Evolutionary conservation across 2,329 filamentous ascomycete genomes (phyloP).

Genomic region (Dactylellina cionopaga): DNA sequence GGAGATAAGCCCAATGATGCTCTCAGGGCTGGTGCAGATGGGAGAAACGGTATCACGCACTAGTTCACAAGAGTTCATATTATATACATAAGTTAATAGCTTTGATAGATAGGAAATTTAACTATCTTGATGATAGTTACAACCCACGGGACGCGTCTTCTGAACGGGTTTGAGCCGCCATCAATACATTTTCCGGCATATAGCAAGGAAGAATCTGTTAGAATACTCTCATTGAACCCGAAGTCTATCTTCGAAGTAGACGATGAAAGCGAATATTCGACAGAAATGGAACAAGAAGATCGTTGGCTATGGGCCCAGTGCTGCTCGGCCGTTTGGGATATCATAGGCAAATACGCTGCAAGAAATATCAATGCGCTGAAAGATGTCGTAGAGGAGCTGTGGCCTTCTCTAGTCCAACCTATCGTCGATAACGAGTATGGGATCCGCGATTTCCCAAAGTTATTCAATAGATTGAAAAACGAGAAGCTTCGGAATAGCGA

Average conservation of each 20-base stretch:
- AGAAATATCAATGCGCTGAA: conserved; percentile 80
- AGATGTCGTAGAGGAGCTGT: conserved; percentile 76
- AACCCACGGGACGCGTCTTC: conserved; percentile 73
- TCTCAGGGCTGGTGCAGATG: conserved; percentile 82
- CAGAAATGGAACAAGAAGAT: conserved; percentile 65
- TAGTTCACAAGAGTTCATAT: not conserved
- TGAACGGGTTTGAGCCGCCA: conserved; percentile 76
- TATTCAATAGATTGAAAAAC: conserved; percentile 69
- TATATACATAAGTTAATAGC: not conserved
- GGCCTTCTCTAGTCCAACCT: conserved; percentile 84
- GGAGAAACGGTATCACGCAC: conserved; percentile 74
- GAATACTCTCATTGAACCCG: conserved; percentile 74
- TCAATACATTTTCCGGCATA: conserved; percentile 88
- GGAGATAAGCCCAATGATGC: conserved; percentile 79
- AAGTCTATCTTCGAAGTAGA: conserved; percentile 42
- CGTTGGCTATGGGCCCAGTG: conserved; percentile 78
- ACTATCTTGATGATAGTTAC: conserved; percentile 81
- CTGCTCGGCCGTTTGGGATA: conserved; percentile 84
- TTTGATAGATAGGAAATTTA: conserved; percentile 76
- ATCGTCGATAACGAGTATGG: conserved; percentile 77
- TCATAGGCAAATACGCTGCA: conserved; percentile 80
- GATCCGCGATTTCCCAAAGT: conserved; percentile 82
- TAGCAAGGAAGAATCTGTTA: conserved; percentile 78
- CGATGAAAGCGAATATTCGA: conserved; percentile 59
- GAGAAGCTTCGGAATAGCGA: conserved; percentile 55